Base-by-base conservation (phyloP, 768 basidiomycete species). In the Nidularia sp. region DNA sequence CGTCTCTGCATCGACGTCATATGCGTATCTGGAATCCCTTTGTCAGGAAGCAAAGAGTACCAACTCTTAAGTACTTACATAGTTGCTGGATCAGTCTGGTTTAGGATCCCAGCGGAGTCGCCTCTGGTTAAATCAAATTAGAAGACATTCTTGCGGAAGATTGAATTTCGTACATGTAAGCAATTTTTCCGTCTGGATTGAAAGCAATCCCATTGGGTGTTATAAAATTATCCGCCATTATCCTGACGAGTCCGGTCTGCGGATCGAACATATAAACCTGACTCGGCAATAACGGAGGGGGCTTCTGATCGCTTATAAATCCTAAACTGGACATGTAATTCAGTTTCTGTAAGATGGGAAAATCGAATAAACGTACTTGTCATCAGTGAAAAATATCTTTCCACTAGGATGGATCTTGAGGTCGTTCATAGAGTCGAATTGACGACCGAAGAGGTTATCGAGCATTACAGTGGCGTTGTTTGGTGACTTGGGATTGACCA, bases 391-490 rank as follows among this genome's bases (percentile, higher is more conserved):
- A 69, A 86, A 90, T 2, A 91, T 58, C 35, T 79, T 79, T 36
- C 83, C 82, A 55, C 77, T 85, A 1, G 86, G 87, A 49, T 89
- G 83, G 2, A 90, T 70, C 58, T 88, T 90, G 53, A 86, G 74
- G 56, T 93, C 90, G 63, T 90, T 90, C 48, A 92, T 63, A 1
- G 89, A 89, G 67, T 88, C 90, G 69, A 90, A 93, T 57, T 90
- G 88, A 2, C 87, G 73, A 1, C 89, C 89, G 58, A 80, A 87
- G 66, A 78, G 88, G 68, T 90, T 91, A 67, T 91, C 86, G 53
- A 92, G 66, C 12, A 92, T 64, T 31, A 87, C 77, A 0, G 86
- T 89, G 2, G 78, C 69, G 50, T 90, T 86, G 66, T 83, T 74
- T 0, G 88, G 88, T 6, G 78, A 62, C 3, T 60, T 62, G 0